These are phyloP conservation scores for Phytophthora citricola DNA, from an alignment of 352 stramenopile genomes.

Conservation along the genomic window DNA sequence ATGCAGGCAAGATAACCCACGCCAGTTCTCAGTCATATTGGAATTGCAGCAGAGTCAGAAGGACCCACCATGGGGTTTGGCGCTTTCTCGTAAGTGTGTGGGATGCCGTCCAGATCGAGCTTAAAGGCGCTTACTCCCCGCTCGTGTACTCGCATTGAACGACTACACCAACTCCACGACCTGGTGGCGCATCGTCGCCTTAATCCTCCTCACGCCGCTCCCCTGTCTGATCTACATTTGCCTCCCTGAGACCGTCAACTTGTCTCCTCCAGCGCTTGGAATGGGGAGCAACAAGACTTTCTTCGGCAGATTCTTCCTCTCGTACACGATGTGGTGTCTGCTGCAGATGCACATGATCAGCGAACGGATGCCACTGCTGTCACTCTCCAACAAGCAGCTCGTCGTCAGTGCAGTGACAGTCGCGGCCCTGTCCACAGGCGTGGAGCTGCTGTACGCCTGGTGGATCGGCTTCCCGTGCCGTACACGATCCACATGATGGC, in stretches of 20 bases:
- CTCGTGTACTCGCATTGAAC: slow-evolving; percentile 6
- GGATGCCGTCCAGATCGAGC: slow-evolving; percentile 11
- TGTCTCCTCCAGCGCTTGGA: slow-evolving; percentile 7
- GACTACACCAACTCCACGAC: slow-evolving; percentile 7
- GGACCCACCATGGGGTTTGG: not conserved
- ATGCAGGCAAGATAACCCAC: no score
- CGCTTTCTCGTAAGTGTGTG: not conserved
- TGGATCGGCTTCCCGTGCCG: slow-evolving; percentile 23
- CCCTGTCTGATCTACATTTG: slow-evolving; percentile 18
- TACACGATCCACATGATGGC: slow-evolving; percentile 30
- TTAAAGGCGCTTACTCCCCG: slow-evolving; percentile 11
- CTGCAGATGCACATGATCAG: slow-evolving; percentile 26
- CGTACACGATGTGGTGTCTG: slow-evolving; percentile 27
- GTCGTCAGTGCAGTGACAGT: slow-evolving; percentile 12
- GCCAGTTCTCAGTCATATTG: not conserved
- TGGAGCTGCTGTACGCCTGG: slow-evolving; percentile 18
- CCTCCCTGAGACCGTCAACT: slow-evolving; percentile 13
- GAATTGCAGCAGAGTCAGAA: not conserved
- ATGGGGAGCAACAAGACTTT: slow-evolving; percentile 26
- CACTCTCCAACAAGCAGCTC: slow-evolving; percentile 17
- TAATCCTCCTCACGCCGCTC: slow-evolving; percentile 15
- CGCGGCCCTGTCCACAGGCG: not conserved
- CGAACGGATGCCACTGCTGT: slow-evolving; percentile 13
- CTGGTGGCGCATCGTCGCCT: slow-evolving; percentile 7
- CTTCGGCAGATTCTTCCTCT: slow-evolving; percentile 29